Evolutionary conservation across 305 asterid genomes (phyloP), one percentile per base, ranked within the genome.

Genomic region (Fraxinus angustifolia): DNA sequence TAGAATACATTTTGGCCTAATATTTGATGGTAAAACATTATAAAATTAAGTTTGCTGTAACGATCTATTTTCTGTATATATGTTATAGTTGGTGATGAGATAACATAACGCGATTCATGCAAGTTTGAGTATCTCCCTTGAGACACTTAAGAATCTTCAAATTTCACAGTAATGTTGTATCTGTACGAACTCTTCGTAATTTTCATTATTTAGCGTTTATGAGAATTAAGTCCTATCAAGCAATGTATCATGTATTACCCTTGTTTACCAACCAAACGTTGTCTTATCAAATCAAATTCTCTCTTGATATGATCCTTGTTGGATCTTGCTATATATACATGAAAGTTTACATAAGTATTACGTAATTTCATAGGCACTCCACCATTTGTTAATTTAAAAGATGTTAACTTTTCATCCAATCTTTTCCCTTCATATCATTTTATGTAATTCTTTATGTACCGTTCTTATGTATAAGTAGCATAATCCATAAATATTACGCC

Each of bases 71-170:
- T 58, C 1, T 21, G 23, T 34, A 4, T 34, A 4, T 34, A 34
- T 34, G 38, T 34, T 34, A 34, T 34, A 34, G 38, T 34, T 34
- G 38, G 38, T 34, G 38, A 34, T 5, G 38, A 34, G 38, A 6
- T 34, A 34, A 34, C 38, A 6, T 34, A 34, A 34, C 38, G 6
- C 0, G 90, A 67, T 78, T 78, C 91, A 78, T 93, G 96, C 94
- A 91, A 87, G 83, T 91, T 89, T 81, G 91, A 89, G 65, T 14
- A 28, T 72, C 79, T 82, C 23, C 91, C 93, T 26, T 89, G 92
- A 86, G 73, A 23, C 26, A 62, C 65, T 19, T 17, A 4, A 35
- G 53, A 14, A 6, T 80, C 16, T 38, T 40, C 67, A 28, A 19
- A 65, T 28, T 78, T 77, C 30, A 40, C 4, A 26, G 45, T 42